Conservation (phyloP, 1,284 basidiomycete genomes). For the Serendipita sp. region DNA sequence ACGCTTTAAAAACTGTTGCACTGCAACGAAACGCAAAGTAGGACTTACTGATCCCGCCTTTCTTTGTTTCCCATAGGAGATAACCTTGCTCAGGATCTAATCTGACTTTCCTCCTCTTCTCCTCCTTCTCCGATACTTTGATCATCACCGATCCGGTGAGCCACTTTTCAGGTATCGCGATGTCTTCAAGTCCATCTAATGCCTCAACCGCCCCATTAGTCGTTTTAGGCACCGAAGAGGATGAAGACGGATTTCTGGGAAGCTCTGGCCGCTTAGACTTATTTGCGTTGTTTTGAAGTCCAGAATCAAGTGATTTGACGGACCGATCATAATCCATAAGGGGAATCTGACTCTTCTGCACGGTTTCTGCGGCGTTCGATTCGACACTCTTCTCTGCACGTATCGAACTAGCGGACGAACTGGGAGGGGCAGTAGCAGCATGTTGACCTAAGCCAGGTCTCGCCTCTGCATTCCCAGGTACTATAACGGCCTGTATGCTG, state of each 20-base stretch:
- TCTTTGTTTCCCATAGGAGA: constrained; percentile 76
- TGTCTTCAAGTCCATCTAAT: not conserved
- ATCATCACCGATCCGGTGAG: constrained; percentile 54
- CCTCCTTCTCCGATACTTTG: constrained; percentile 78
- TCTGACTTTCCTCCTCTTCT: constrained; percentile 59
- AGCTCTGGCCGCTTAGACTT: not conserved
- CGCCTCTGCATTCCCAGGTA: not conserved
- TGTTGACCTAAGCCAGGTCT: not conserved
- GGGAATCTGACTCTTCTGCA: not conserved
- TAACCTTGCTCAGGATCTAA: constrained; percentile 69
- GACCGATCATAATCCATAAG: not conserved
- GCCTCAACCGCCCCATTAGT: not conserved
- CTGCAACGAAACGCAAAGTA: constrained; percentile 3
- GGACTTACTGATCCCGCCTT: constrained; percentile 55
- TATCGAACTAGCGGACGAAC: not conserved
- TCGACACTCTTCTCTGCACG: not conserved
- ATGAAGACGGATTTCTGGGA: not conserved
- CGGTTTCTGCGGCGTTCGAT: not conserved
- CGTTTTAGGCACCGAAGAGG: not conserved
- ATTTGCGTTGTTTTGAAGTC: not conserved
- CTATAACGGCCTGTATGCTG: not conserved
- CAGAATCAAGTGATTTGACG: not conserved
- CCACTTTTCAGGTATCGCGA: not conserved
- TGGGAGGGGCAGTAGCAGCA: not conserved
- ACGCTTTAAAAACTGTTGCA: not conserved